Conservation (phyloP, 225 moss, liverwort and hornwort genomes). For the Polytrichum commune region DNA sequence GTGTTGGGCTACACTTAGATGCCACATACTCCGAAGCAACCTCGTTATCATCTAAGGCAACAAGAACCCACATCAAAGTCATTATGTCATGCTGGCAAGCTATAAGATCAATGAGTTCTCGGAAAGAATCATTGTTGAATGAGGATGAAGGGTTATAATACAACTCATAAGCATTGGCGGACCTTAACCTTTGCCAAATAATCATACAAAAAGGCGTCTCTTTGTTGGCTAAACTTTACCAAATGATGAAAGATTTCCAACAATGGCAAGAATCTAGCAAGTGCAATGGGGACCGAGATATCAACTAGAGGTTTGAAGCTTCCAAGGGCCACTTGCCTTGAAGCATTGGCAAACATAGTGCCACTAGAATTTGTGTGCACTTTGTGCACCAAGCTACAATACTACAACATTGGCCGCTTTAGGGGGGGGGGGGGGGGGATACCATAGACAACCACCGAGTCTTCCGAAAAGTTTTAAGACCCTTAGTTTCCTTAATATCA, state of each 20-base stretch:
- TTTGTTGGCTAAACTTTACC: not conserved
- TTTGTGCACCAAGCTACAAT: not conserved
- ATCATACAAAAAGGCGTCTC: not conserved
- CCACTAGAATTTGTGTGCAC: not conserved
- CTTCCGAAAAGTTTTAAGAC: not conserved
- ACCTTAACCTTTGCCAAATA: not conserved
- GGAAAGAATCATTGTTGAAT: no score
- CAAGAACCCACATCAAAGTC: no score
- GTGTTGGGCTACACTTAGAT: no score
- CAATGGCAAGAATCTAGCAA: not conserved
- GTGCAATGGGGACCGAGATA: not conserved
- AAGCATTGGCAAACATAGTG: no score
- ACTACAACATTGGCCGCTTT: not conserved
- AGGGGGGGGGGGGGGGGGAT: not conserved
- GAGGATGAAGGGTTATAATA: not conserved
- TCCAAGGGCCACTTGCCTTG: not conserved
- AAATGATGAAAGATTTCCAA: not conserved
- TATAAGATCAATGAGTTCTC: no score
- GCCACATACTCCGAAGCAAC: no score
- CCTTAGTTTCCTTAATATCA: no score
- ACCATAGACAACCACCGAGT: not conserved
- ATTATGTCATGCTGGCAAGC: no score
- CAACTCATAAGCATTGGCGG: not conserved
- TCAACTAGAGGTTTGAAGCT: not conserved
- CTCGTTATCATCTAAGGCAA: no score